Percentiles rank a stretch among this genome's conserved stretches.
Evolutionary conservation across 345 rosid species (phyloP).

Genomic region (Erucastrum elatum): DNA sequence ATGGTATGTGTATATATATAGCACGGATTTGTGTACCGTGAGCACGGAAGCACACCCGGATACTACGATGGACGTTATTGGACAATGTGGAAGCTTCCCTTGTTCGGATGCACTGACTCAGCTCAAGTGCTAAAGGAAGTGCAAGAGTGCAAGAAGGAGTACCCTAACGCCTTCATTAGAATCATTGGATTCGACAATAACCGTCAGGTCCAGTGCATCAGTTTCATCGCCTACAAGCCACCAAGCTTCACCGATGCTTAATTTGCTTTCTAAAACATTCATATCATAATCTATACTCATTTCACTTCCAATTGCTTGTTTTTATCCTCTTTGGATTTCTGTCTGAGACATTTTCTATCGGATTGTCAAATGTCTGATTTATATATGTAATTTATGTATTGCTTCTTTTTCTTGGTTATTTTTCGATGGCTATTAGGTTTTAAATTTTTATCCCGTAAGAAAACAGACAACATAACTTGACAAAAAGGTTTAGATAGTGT

Average conservation of each 20-base stretch:
- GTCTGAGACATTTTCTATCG: neutral
- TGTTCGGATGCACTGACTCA: neutral
- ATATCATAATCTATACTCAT: neutral
- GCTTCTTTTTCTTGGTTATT: neutral
- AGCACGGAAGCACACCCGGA: neutral
- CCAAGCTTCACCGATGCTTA: neutral
- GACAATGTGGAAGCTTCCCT: neutral
- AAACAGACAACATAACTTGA: neutral
- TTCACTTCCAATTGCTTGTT: neutral
- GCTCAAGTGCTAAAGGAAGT: neutral
- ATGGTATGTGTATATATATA: neutral
- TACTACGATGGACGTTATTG: neutral
- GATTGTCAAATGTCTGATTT: neutral
- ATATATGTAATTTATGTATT: neutral
- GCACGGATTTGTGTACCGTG: neutral
- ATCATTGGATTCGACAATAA: neutral
- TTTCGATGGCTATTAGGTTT: neutral
- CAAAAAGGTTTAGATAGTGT: neutral
- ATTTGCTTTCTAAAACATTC: neutral
- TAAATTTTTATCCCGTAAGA: neutral
- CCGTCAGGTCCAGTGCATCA: neutral
- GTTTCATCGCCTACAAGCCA: neutral
- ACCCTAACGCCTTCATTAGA: neutral
- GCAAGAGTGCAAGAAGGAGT: neutral
- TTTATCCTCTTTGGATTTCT: neutral